A percentile compares a stretch with the other conserved stretches of the same genome.
Conservation (phyloP, 1,284 basidiomycete species). For the Sporisorium graminicola region DNA sequence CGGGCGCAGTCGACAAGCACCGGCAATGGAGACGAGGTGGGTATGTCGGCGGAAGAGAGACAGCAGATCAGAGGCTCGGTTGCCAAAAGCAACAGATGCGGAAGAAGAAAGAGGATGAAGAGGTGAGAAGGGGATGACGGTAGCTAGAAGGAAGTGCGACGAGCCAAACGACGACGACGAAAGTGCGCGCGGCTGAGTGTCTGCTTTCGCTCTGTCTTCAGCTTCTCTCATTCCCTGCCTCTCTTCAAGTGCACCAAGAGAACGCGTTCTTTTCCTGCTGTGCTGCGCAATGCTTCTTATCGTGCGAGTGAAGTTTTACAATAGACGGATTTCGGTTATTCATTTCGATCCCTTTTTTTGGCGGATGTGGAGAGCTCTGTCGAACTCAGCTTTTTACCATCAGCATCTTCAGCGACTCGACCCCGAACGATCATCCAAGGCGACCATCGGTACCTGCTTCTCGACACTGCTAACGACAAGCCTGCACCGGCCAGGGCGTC, state of each 20-base stretch:
- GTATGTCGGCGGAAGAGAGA: slow-evolving; percentile 3
- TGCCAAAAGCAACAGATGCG: slow-evolving; percentile 26
- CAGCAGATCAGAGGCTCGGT: slow-evolving; percentile 45
- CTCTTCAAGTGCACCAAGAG: background rate
- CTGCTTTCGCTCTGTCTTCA: slow-evolving; percentile 8
- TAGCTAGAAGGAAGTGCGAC: slow-evolving; percentile 11
- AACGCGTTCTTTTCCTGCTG: slow-evolving; percentile 15
- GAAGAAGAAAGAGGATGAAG: slow-evolving; percentile 3
- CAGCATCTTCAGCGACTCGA: background rate
- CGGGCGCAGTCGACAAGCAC: slow-evolving; percentile 38
- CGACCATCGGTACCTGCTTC: background rate
- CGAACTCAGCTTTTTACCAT: background rate
- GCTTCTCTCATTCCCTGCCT: background rate
- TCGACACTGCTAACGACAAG: background rate
- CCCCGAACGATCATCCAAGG: background rate
- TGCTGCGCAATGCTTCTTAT: slow-evolving; percentile 17
- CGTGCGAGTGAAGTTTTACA: slow-evolving; percentile 22
- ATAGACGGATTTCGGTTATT: slow-evolving; percentile 8
- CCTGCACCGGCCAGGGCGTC: slow-evolving; percentile 8
- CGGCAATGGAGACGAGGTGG: background rate
- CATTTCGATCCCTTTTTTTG: background rate
- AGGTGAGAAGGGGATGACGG: slow-evolving; percentile 16
- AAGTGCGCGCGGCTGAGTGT: background rate
- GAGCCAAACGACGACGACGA: slow-evolving; percentile 18
- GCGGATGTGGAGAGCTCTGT: slow-evolving; percentile 16